These are phyloP conservation scores for Cenchrus purpureus DNA, from an alignment of 176 grass and related monocot species.

Conservation along the genomic window DNA sequence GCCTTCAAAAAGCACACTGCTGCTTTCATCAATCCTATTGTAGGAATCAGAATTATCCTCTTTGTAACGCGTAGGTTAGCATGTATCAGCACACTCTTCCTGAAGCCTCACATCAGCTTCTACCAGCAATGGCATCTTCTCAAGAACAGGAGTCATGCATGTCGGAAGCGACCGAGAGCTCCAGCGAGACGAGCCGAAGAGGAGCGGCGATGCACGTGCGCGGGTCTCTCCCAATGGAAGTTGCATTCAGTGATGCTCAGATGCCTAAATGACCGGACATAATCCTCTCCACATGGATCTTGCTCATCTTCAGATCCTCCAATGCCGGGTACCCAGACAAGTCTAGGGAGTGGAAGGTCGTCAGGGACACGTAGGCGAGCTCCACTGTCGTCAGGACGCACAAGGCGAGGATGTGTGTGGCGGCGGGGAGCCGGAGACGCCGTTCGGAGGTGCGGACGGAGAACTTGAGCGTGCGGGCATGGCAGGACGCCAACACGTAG, in stretches of 20 bases:
- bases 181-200: background rate
- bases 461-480: background rate
- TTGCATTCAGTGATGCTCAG: background rate
- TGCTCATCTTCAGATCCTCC: background rate
- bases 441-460: background rate
- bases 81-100: background rate
- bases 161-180: background rate
- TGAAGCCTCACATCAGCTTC: background rate
- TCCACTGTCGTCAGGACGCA: background rate
- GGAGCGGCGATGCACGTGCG: background rate
- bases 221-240: background rate
- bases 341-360: constrained; percentile 6
- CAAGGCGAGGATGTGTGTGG: background rate
- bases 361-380: background rate
- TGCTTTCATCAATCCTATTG: background rate
- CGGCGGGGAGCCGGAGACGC: background rate
- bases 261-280: background rate
- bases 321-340: constrained; percentile 3
- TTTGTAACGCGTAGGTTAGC: too few relatives aligned
- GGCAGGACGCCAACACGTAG: background rate
- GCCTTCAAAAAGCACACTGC: constrained; percentile 7
- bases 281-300: background rate
- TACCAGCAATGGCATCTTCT: background rate
- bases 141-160: background rate
- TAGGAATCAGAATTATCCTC: background rate